phyloP scores from a whole-genome alignment of 2,329 filamentous ascomycete species.

The Fonsecaea nubica region DNA sequence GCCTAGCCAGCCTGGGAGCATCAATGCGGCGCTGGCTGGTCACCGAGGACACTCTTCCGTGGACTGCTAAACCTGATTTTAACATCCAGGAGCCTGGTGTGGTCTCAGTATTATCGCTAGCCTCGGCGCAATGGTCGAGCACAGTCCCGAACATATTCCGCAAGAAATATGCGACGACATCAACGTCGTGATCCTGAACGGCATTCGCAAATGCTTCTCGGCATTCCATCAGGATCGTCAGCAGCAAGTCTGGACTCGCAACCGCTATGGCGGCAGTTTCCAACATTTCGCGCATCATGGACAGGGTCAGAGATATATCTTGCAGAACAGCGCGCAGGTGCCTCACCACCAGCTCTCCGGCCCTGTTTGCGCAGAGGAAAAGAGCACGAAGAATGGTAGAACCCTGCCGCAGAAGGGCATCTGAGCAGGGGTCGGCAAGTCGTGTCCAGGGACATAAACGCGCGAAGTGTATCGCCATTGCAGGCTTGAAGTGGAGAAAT shows the following conservation, averaged over 20 bases:
- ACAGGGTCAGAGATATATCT: slow-evolving; percentile 6
- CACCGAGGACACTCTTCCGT: slow-evolving; percentile 4
- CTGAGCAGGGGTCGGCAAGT: background rate
- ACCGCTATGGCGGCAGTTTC: slow-evolving; percentile 3
- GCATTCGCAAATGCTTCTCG: slow-evolving; percentile 3
- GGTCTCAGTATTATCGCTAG: background rate
- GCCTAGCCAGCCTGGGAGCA: slow-evolving; percentile 30
- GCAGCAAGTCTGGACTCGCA: slow-evolving; percentile 2
- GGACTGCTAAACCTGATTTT: background rate
- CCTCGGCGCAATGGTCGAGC: slow-evolving; percentile 15
- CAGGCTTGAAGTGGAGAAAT: slow-evolving; percentile 11
- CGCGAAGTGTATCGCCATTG: slow-evolving; percentile 8
- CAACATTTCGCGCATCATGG: background rate
- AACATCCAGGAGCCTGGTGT: slow-evolving; percentile 7
- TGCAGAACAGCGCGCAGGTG: slow-evolving; percentile 3
- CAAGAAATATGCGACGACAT: slow-evolving; percentile 10
- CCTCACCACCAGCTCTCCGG: slow-evolving; percentile 9
- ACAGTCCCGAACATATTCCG: slow-evolving; percentile 9
- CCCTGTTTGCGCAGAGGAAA: slow-evolving; percentile 7
- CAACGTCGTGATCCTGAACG: background rate
- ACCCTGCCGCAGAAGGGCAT: background rate
- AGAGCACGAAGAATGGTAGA: slow-evolving; percentile 4
- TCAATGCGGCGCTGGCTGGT: slow-evolving; percentile 32
- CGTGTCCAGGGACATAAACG: slow-evolving; percentile 11
- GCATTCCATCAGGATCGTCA: slow-evolving; percentile 14